Conservation (phyloP, 306 rosid genomes). For the Begonia peltatifolia region DNA sequence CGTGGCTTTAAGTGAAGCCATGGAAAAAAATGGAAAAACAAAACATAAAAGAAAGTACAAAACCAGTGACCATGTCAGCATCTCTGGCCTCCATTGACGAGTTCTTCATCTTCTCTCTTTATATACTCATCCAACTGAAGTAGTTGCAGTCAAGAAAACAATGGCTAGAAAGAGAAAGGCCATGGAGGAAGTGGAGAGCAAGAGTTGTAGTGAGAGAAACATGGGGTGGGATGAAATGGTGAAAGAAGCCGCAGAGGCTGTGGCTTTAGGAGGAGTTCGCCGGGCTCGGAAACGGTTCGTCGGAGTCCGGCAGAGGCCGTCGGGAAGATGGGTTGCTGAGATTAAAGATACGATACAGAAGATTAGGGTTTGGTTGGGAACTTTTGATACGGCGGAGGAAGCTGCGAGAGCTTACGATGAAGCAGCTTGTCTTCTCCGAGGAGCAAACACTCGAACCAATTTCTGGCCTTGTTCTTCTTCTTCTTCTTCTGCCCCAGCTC, state of each 20-base stretch:
- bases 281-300: no score
- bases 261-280: slow-evolving; percentile 57
- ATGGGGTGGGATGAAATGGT: slow-evolving; percentile 60
- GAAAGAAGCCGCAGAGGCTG: slow-evolving; percentile 44
- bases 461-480: slow-evolving; percentile 65
- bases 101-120: no score
- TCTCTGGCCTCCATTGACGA: no score
- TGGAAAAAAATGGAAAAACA: no score
- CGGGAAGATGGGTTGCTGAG: slow-evolving; percentile 90
- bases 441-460: slow-evolving; percentile 66
- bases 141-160: no score
- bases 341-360: slow-evolving; percentile 78
- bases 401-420: slow-evolving; percentile 91
- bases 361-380: slow-evolving; percentile 84
- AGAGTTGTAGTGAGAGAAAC: slow-evolving; percentile 23
- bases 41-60: no score
- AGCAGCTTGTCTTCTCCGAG: slow-evolving; percentile 80
- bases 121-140: no score
- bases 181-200: slow-evolving; percentile 23
- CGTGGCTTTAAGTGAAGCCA: no score
- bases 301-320: slow-evolving; percentile 65
- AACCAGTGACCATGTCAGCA: no score
- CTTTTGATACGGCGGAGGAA: slow-evolving; percentile 83
- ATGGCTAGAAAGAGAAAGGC: no score
- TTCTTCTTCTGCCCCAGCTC: slow-evolving; percentile 46